Base-by-base conservation (phyloP, 768 basidiomycete genomes). In the Suillus subluteus region DNA sequence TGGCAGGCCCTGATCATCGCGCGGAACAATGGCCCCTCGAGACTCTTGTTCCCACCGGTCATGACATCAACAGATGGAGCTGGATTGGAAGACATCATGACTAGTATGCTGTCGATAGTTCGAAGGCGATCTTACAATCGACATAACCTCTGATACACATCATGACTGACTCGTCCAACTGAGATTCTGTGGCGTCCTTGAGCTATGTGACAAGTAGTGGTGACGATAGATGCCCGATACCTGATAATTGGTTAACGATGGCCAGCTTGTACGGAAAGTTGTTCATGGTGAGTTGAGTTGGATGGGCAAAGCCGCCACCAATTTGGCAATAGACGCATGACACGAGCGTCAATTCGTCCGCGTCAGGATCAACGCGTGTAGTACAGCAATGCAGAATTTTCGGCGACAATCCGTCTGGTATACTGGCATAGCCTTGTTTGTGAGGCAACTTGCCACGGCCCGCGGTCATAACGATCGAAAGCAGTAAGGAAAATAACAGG, bases 1-100 rank as follows among this genome's bases (percentile, higher is more conserved):
- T 11, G 32, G 18, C 54, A 55, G 30, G 54, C 54, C 18, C 30
- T 55, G 54, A 55, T 55, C 54, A 55, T 32, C 32, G 54, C 54
- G 2, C 54, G 9, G 18, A 55, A 55, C 18, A 55, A 55, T 32
- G 54, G 30, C 9, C 54, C 54, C 54, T 11, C 5, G 18, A 55
- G 54, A 55, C 18, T 35, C 30, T 55, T 55, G 18, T 55, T 35
- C 16, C 54, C 54, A 21, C 32, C 54, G 2, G 54, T 55, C 54
- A 55, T 32, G 18, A 2, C 18, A 32, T 35, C 11, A 21, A 55
- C 1, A 21, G 30, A 52, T 52, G 50, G 50, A 30, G 50, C 50
- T 52, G 26, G 15, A 52, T 26, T 30, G 3, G 18, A 32, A 55
- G 18, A 12, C 9, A 12, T 55, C 32, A 55, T 5, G 18, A 55